These are phyloP conservation scores for Thelonectria olida DNA, from an alignment of 2,329 filamentous ascomycete genomes.

Conservation along the genomic window DNA sequence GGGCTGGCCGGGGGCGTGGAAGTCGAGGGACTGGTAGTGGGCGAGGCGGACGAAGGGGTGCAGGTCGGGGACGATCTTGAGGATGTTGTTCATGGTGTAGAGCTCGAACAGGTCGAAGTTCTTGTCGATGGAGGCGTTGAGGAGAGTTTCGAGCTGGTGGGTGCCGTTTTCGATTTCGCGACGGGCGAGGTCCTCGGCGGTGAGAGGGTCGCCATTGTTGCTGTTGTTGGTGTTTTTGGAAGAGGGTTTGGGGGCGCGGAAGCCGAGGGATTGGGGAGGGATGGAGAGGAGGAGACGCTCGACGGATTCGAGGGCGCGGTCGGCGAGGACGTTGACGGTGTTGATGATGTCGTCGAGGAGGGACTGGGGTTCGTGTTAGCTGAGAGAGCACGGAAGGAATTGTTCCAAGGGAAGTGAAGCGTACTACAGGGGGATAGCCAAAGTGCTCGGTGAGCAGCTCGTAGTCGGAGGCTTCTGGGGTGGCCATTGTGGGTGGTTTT, in stretches of 20 bases:
- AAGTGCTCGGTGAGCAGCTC: constrained; percentile 94
- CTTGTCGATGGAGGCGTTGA: constrained; percentile 83
- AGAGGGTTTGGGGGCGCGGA: constrained; percentile 59
- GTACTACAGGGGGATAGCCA: constrained; percentile 89
- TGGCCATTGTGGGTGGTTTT: constrained; percentile 40
- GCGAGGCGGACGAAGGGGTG: constrained; percentile 81
- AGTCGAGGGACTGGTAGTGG: constrained; percentile 80
- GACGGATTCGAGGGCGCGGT: constrained; percentile 87
- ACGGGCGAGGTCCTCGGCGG: constrained; percentile 53
- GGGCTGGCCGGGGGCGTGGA: constrained; percentile 38
- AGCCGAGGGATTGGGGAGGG: constrained; percentile 82
- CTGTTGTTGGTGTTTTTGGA: constrained; percentile 27
- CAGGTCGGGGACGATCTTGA: constrained; percentile 75
- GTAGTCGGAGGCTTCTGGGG: constrained; percentile 58
- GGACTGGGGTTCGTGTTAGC: constrained; percentile 62
- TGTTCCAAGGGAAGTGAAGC: constrained; percentile 44
- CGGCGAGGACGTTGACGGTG: constrained; percentile 91
- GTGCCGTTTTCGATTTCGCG: constrained; percentile 88
- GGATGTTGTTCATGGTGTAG: constrained; percentile 86
- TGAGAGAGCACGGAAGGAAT: constrained; percentile 1
- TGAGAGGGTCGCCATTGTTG: constrained; percentile 36
- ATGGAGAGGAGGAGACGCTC: constrained; percentile 82
- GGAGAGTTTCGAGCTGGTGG: constrained; percentile 83
- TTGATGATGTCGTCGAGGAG: constrained; percentile 99
- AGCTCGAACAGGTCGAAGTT: constrained; percentile 90